phyloP scores from a whole-genome alignment of 2,329 filamentous ascomycete genomes.

The Phialophora verrucosa region DNA sequence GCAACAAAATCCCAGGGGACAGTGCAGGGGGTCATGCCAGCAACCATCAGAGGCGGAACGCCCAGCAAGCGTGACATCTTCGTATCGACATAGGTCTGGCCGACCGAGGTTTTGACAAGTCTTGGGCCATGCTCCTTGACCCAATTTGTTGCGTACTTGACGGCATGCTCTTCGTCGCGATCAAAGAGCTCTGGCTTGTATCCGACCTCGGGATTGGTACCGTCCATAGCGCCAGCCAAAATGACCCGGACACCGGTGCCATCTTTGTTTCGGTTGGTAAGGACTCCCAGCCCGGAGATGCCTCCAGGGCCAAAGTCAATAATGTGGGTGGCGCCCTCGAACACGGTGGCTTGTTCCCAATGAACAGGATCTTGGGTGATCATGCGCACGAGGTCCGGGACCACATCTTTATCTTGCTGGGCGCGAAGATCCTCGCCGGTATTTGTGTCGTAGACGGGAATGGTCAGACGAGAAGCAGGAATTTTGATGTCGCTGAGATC shows the following conservation, averaged over 20 bases:
- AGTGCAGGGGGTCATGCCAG: conserved; percentile 91
- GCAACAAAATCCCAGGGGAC: conserved; percentile 91
- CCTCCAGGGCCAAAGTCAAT: conserved; percentile 96
- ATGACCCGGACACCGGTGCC: conserved; percentile 97
- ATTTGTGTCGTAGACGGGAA: conserved; percentile 88
- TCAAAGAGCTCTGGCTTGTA: conserved; percentile 99
- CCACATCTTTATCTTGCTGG: conserved; percentile 74
- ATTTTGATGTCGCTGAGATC: conserved; percentile 85
- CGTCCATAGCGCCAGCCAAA: conserved; percentile 89
- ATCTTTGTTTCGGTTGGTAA: conserved; percentile 99
- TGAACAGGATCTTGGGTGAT: conserved; percentile 94
- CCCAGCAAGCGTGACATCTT: conserved; percentile 91
- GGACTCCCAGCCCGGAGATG: conserved; percentile 90
- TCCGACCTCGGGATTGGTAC: conserved; percentile 86
- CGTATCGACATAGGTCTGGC: conserved; percentile 91
- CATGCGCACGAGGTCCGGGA: conserved; percentile 84
- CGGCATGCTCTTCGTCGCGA: conserved; percentile 89
- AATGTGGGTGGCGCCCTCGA: conserved; percentile 89
- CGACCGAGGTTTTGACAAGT: conserved; percentile 84
- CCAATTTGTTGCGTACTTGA: conserved; percentile 96
- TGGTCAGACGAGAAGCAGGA: conserved; percentile 72
- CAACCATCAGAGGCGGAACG: conserved; percentile 84
- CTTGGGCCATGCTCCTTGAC: conserved; percentile 96
- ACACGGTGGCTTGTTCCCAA: conserved; percentile 94
- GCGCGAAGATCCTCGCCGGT: conserved; percentile 82